These are phyloP conservation scores for Westerdykella ornata DNA, from an alignment of 2,329 filamentous ascomycete genomes.

Conservation along the genomic window DNA sequence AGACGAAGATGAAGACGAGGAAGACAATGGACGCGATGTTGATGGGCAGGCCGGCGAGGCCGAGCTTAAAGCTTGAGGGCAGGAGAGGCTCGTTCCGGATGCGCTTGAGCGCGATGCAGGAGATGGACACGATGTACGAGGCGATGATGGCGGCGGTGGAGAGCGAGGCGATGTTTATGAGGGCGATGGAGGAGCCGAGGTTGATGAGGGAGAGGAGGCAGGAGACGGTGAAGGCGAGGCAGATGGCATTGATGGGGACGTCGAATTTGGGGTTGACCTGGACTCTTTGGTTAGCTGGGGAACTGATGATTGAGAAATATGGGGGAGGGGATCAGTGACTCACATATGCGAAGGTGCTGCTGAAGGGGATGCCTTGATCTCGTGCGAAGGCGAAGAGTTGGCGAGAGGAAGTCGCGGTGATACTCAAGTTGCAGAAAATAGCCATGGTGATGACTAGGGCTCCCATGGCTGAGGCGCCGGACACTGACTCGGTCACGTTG, in stretches of 20 bases:
- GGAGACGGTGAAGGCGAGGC: constrained; percentile 15
- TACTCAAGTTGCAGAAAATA: constrained; percentile 18
- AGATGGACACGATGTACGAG: constrained; percentile 38
- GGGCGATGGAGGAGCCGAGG: constrained; percentile 21
- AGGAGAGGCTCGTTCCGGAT: constrained; percentile 40
- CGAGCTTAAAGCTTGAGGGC: constrained; percentile 42
- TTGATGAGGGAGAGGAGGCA: constrained; percentile 24
- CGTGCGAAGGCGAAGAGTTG: constrained; percentile 26
- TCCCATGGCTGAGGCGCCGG: constrained; percentile 19
- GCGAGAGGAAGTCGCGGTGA: constrained; percentile 22
- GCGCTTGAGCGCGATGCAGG: constrained; percentile 41
- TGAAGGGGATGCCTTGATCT: constrained; percentile 20
- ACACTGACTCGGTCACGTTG: constrained; percentile 19
- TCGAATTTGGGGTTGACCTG: constrained; percentile 15
- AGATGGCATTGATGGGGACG: constrained; percentile 20
- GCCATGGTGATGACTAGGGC: constrained; percentile 19
- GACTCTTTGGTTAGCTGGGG: background rate
- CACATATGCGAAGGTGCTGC: constrained; percentile 11
- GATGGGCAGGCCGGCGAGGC: constrained; percentile 38
- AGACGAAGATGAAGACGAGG: constrained; percentile 38
- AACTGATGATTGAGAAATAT: background rate
- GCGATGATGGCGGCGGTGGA: constrained; percentile 12
- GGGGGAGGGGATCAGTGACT: background rate
- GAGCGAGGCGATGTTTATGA: constrained; percentile 15
- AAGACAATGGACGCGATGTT: constrained; percentile 39